phyloP scores from a whole-genome alignment of 441 rosid genomes.

The Lepidium campestre region DNA sequence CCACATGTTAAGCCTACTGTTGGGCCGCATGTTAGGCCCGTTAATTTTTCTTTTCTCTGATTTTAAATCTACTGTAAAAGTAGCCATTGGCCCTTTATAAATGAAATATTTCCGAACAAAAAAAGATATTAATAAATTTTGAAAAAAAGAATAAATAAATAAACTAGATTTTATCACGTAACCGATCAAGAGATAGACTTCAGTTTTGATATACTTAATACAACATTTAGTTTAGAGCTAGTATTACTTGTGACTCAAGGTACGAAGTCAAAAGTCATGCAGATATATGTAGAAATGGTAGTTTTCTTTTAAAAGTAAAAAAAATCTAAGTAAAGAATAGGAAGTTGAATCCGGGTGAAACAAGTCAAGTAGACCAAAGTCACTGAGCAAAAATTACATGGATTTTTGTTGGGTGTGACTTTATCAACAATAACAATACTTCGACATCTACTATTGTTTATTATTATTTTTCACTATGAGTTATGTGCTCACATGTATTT shows the following conservation, averaged over 20 bases:
- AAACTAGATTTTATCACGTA: too few relatives aligned
- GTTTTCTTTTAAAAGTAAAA: not conserved
- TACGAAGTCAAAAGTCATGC: not conserved
- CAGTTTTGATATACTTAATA: too few relatives aligned
- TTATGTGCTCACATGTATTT: conserved; percentile 6
- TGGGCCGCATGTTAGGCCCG: too few relatives aligned
- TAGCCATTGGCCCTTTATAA: too few relatives aligned
- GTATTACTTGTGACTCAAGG: not conserved
- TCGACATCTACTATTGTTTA: not conserved
- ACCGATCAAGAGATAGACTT: too few relatives aligned
- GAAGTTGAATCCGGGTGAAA: not conserved
- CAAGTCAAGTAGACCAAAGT: conserved; percentile 11
- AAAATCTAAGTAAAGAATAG: not conserved
- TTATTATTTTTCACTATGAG: not conserved
- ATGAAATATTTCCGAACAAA: too few relatives aligned
- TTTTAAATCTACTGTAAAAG: too few relatives aligned
- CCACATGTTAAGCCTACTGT: too few relatives aligned
- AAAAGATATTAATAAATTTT: too few relatives aligned
- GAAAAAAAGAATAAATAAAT: too few relatives aligned
- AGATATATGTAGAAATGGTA: not conserved
- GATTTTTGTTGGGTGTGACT: conserved; percentile 4
- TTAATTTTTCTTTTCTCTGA: too few relatives aligned
- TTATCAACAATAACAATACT: not conserved
- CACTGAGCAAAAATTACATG: conserved; percentile 8
- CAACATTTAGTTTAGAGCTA: too few relatives aligned